Evolutionary conservation across 345 rosid species (phyloP), one percentile per base, ranked within the genome.

Genomic region (Aethionema arabicum): DNA sequence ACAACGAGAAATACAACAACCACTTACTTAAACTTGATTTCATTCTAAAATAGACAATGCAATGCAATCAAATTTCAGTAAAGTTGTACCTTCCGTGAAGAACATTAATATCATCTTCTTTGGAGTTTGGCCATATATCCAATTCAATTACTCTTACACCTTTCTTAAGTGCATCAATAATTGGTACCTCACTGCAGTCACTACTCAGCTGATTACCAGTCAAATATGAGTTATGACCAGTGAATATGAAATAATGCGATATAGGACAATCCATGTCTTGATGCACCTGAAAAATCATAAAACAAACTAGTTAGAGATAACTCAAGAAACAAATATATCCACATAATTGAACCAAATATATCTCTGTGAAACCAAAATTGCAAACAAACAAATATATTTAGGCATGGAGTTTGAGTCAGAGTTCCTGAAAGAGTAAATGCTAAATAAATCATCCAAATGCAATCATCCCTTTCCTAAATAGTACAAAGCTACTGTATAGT

Each of bases 81-180:
- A 21, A 32, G n/a, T 32, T 60, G 62, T 76, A 87, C 95, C 95
- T 67, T 59, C 95, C 95, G 61, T 87, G 95, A 60, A 79, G 89
- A 63, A 87, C 95, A 10, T 83, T 72, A 36, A 85, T 82, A 63
- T 76, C 39, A 51, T 85, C 85, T 27, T 82, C 80, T 7, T 50
- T 38, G 4, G 91, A 77, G 69, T 85, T 87, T 0, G 91, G 95
- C 95, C 95, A 87, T 56, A 87, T 69, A 77, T 87, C 95, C 77
- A 87, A 74, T 67, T 87, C 91, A 35, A 87, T 78, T 32, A 85
- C 95, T 67, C 95, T 68, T 37, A 85, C 95, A 21, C 95, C 95
- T 76, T 54, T 76, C 41, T 70, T 36, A 61, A 87, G 66, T 2
- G 91, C 89, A n/a, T 64, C 43, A 60, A 81, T 77, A 76, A 85